Percentiles rank a stretch among this genome's conserved stretches.
Conservation (phyloP, 2,329 filamentous ascomycete genomes). For the Fusarium oligoseptatum region DNA sequence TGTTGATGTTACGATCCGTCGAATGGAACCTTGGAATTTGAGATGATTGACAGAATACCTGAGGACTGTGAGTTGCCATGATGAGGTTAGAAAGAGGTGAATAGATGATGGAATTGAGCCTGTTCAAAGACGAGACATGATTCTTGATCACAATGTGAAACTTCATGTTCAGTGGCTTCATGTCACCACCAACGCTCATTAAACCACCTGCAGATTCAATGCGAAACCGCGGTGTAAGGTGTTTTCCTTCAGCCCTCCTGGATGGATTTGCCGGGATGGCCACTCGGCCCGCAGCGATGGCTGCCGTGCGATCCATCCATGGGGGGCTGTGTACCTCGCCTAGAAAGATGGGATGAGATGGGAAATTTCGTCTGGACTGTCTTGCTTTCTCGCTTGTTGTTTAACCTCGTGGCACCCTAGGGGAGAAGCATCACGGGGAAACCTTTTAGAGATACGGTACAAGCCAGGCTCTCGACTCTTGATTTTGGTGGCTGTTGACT, state of each 20-base stretch:
- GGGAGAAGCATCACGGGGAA: background rate
- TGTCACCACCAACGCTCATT: background rate
- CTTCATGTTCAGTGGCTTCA: background rate
- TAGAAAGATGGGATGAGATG: background rate
- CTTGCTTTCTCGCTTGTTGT: background rate
- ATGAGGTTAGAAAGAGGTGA: background rate
- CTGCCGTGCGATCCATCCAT: background rate
- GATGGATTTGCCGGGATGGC: background rate
- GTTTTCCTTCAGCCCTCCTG: background rate
- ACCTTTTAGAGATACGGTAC: background rate
- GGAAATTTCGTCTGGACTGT: background rate
- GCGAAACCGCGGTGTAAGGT: background rate
- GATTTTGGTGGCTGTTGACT: background rate
- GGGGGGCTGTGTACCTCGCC: background rate
- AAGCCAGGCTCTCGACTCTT: background rate
- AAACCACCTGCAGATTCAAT: background rate
- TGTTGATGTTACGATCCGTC: slow-evolving; percentile 2
- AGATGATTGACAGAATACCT: background rate
- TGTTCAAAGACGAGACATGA: background rate
- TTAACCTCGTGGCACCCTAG: background rate
- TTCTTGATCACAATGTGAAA: background rate
- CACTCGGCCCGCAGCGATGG: background rate
- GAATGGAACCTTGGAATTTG: background rate
- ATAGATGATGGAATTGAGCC: background rate
- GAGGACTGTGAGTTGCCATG: background rate